phyloP scores from a whole-genome alignment of 805 yeast genomes.

The Cyberlindnera xishuangbannaensis region DNA sequence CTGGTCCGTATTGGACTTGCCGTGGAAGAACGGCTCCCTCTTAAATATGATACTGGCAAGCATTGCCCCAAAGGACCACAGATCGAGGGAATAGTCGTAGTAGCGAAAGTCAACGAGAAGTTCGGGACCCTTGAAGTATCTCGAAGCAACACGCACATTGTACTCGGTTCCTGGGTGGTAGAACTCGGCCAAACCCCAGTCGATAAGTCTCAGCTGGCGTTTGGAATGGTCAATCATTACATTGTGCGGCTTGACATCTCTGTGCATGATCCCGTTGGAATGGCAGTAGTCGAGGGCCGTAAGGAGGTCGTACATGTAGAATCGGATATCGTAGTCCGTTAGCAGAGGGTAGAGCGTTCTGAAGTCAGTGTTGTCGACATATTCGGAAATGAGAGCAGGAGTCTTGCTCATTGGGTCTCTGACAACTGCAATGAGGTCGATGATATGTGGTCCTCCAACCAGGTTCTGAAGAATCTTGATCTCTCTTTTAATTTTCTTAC shows the following conservation, averaged over 20 bases:
- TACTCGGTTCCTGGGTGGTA: constrained; percentile 87
- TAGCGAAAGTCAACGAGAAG: constrained; percentile 73
- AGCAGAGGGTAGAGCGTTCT: constrained; percentile 81
- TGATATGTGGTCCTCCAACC: constrained; percentile 76
- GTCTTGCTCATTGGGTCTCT: constrained; percentile 81
- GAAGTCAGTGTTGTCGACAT: constrained; percentile 79
- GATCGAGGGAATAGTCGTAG: constrained; percentile 83
- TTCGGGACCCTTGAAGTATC: constrained; percentile 92
- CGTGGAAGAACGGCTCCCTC: constrained; percentile 90
- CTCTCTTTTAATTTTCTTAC: constrained; percentile 89
- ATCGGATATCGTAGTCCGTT: constrained; percentile 67
- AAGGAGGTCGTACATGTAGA: constrained; percentile 76
- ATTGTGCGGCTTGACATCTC: constrained; percentile 92
- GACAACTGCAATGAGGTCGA: constrained; percentile 74
- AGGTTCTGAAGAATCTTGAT: constrained; percentile 81
- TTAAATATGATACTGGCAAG: constrained; percentile 83
- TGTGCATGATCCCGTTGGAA: constrained; percentile 91
- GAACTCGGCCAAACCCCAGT: constrained; percentile 94
- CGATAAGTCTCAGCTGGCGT: constrained; percentile 66
- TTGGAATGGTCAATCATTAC: constrained; percentile 82
- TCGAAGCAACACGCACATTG: constrained; percentile 86
- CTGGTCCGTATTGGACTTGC: constrained; percentile 87
- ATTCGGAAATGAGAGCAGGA: constrained; percentile 85
- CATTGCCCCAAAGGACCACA: constrained; percentile 93
- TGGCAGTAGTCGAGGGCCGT: constrained; percentile 84